Base-by-base conservation (phyloP, 2,329 filamentous ascomycete genomes). In the Talaromyces islandicus region DNA sequence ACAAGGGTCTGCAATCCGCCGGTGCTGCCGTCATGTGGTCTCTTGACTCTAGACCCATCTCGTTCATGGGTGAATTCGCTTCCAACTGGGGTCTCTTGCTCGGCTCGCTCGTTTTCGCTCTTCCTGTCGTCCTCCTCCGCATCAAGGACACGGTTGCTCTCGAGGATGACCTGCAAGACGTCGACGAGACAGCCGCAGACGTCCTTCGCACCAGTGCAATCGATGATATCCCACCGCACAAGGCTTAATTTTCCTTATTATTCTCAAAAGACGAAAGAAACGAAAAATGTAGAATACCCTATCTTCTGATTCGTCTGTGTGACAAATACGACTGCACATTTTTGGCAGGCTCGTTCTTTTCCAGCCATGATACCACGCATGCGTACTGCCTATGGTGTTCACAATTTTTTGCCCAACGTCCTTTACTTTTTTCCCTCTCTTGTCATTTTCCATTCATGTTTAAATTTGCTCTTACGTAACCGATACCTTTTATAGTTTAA, bases 1-100 rank as follows among this genome's bases (percentile, higher is more conserved):
- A 91, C 83, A 91, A 91, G 78, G 86, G 86, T 62, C 88, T 93
- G 66, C 89, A 93, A 75, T 91, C 88, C 11, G 89, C 88, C 51
- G 90, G 89, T 66, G 86, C 85, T 6, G 89, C 88, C 64, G 83
- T 92, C 67, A 89, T 88, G 60, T 62, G 60, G 60, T 53, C 52
- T 48, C 35, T 62, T 7, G 60, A 62, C 57, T 32, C 3, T 4
- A 0, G 56, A 32, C 75, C 81, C 54, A 80, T 81, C 48, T 78
- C 85, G 0, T 92, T 83, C 77, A 83, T 87, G 77, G 81, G 78
- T 66, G 82, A 90, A 65, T 92, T 92, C 67, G 87, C 78, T 7
- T 77, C 78, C 57, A 84, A 85, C 75, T 93, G 90, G 89, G 88
- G 78, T 59, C 78, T 92, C 9, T 24, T 62, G 21, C 57, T 58